These are phyloP conservation scores for Podospora pseudocomata DNA, from an alignment of 495 filamentous ascomycete genomes.

Conservation along the genomic window DNA sequence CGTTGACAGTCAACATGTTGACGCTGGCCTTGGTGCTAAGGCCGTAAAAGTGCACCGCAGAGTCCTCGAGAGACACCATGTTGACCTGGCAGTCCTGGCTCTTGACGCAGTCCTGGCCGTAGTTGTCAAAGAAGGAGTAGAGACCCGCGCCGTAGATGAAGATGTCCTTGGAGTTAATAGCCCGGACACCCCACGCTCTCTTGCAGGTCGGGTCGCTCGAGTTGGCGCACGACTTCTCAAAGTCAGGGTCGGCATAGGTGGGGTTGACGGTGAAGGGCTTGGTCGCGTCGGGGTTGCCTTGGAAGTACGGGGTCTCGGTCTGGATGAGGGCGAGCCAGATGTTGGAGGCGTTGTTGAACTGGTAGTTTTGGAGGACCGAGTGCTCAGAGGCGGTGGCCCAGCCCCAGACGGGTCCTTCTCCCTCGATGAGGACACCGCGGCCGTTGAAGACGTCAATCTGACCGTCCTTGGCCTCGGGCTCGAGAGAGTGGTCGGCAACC, in stretches of 20 bases:
- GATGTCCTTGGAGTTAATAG: conserved; percentile 63
- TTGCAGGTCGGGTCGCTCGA: conserved; percentile 62
- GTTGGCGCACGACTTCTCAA: conserved; percentile 55
- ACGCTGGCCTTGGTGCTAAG: conserved; percentile 83
- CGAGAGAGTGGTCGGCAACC: conserved; percentile 92
- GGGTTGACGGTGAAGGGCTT: conserved; percentile 61
- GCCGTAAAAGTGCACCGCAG: conserved; percentile 67
- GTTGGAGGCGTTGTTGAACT: conserved; percentile 73
- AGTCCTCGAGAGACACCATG: conserved; percentile 78
- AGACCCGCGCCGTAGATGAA: conserved; percentile 74
- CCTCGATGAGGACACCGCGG: conserved; percentile 77
- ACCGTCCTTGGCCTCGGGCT: conserved; percentile 67
- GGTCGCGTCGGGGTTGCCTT: conserved; percentile 75
- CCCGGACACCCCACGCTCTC: conserved; percentile 82
- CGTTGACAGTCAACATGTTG: conserved; percentile 74
- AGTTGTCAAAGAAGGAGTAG: conserved; percentile 88
- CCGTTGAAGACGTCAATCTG: conserved; percentile 93
- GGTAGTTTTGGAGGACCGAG: conserved; percentile 83
- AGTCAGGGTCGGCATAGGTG: conserved; percentile 72
- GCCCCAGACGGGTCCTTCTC: conserved; percentile 59
- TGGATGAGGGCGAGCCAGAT: conserved; percentile 85
- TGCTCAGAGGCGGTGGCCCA: conserved; percentile 86
- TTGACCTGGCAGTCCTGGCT: conserved; percentile 77
- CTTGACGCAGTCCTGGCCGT: conserved; percentile 70
- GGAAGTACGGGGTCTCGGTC: conserved; percentile 90